Base-by-base conservation (phyloP, 108 stramenopile genomes). In the Tribonema minus region DNA sequence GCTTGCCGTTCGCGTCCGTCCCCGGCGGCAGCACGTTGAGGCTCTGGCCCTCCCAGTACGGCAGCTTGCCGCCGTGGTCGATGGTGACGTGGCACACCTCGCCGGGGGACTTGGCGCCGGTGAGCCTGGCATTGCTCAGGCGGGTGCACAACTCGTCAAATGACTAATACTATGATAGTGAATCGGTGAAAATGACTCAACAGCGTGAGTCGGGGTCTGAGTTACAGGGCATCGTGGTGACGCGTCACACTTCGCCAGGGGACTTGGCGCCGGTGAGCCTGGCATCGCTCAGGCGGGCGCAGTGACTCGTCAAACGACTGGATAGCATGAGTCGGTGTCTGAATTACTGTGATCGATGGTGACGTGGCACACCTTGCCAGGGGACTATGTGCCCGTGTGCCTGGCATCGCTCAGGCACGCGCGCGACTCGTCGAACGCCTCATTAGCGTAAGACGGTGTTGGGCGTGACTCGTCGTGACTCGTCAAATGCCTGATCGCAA, bases 11-110 rank as follows among this genome's bases (percentile, higher is more conserved):
- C 0, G 70, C 58, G 32, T 85, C 85, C 15, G 23, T 76, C 35
- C 96, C 96, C 12, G 94, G 93, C 15, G 96, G 94, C 39, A 95
- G 92, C 54, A 97, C 94, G 64, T 94, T 94, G 87, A 91, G 92
- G 46, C 92, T 93, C 87, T 97, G 96, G 67, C 96, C 96, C 88
- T 97, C 96, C 90, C 92, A 93, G 91, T 93, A 97, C 26, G 96
- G 96, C 86, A 96, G 92, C 76, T 95, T 91, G 64, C 95, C 94
- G 64, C 91, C 88, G 87, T 97, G 96, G 61, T 95, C 92, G 85
- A 97, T 94, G 83, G 94, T 92, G 87, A 97, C 94, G 91, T 97
- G 94, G 88, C 94, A 97, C 7, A 64, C 81, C 72, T 84, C 75
- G 20, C 41, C 73, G 71, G 30, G 36, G 61, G 5, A 30, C 3